A percentile compares a stretch with the other conserved stretches of the same genome.
Conservation (phyloP, 2,329 filamentous ascomycete genomes). For the Pyricularia pennisetigena region DNA sequence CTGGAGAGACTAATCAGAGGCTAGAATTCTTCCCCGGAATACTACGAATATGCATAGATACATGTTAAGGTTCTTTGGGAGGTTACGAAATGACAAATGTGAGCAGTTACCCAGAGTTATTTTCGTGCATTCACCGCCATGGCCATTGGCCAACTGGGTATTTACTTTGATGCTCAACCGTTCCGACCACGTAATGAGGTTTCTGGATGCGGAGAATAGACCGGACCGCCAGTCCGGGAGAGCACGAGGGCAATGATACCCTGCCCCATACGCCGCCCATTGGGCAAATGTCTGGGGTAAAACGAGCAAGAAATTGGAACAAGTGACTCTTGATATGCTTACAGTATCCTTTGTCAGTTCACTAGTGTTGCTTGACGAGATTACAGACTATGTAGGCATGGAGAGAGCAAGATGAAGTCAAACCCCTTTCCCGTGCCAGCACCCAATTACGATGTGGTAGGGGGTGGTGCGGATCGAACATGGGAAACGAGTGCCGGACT, state of each 20-base stretch:
- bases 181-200: neutral
- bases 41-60: neutral
- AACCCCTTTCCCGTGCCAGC: neutral
- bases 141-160: neutral
- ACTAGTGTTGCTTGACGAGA: neutral
- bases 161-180: neutral
- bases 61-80: neutral
- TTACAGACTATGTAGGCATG: neutral
- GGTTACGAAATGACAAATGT: neutral
- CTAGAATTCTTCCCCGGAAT: neutral
- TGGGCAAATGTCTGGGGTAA: neutral
- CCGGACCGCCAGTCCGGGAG: conserved; percentile 7
- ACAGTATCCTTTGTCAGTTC: neutral
- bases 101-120: neutral
- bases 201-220: conserved; percentile 3
- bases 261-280: neutral
- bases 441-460: neutral
- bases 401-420: neutral
- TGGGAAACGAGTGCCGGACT: neutral
- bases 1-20: neutral
- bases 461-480: neutral
- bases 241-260: conserved; percentile 3
- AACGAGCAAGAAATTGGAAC: neutral
- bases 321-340: neutral
- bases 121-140: neutral